Evolutionary conservation across 805 yeast genomes (phyloP), one percentile per base, ranked within the genome.

Genomic region (Saccharomycopsis capsularis): DNA sequence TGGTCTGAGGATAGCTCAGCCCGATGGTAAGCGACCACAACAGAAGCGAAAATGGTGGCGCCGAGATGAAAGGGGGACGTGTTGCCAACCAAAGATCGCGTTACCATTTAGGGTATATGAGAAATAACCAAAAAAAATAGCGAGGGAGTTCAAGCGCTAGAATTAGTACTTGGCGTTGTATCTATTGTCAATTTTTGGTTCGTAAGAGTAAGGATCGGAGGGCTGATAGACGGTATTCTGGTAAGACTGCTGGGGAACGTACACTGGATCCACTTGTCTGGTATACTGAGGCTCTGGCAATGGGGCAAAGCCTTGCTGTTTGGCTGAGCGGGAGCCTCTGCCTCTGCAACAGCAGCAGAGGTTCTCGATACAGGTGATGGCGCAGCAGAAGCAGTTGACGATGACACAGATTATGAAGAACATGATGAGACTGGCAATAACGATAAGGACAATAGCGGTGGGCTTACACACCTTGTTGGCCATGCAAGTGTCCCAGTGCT

Each of bases 401-500:
- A 85, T 22, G 0, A 78, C 73, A 13, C 75, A 68, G 1, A 82
- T 18, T 3, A 83, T 50, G 84, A 89, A 81, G 4, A 83, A 44
- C 0, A 62, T 65, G 0, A 83, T 51, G 2, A 85, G 56, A 0
- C 61, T 69, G 0, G 81, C 91, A 11, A 86, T 58, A 0, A 69
- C 76, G 2, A 85, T 81, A 2, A 85, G 82, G 13, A 84, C 85
- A 40, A 85, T 85, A 3, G 85, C 90, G 19, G 82, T 76, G 50
- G 85, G 76, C 60, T 85, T 86, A 64, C 95, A 86, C 42, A 80
- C 70, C 40, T 67, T 79, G 63, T 84, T 82, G 59, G 74, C 82
- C 91, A 84, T 85, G 65, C 95, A 86, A 2, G 85, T 76, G 59
- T 81, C 78, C 93, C 95, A 85, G 46, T 62, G 56, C 59, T 70